Percentiles rank a stretch among this genome's conserved stretches.
Conservation (phyloP, 2,329 filamentous ascomycete genomes). For the Penicillium sp. region DNA sequence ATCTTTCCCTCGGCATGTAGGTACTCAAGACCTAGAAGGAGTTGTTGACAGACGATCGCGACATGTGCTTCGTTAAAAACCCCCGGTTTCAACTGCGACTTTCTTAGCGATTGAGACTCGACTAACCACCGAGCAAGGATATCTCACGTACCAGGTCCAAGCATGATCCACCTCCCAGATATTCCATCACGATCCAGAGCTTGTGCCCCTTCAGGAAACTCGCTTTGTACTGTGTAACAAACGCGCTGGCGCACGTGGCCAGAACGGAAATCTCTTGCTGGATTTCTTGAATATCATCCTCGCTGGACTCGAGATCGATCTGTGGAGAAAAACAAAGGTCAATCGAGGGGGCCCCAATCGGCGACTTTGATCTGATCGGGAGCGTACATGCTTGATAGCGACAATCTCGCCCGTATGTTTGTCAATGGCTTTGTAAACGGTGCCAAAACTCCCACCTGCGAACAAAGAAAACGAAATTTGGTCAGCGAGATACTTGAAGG, state of each 20-base stretch:
- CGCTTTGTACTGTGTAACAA: constrained; percentile 93
- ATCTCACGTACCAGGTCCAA: constrained; percentile 72
- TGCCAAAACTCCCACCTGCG: constrained; percentile 88
- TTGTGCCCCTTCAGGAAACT: constrained; percentile 96
- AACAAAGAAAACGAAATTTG: constrained; percentile 13
- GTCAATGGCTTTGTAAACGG: constrained; percentile 96
- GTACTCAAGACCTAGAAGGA: constrained; percentile 88
- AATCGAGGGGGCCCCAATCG: constrained; percentile 8
- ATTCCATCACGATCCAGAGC: constrained; percentile 99
- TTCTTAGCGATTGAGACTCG: constrained; percentile 20
- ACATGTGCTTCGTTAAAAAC: constrained; percentile 88
- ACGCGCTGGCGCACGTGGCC: constrained; percentile 90
- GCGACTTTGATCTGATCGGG: not conserved
- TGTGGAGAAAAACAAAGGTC: constrained; percentile 40
- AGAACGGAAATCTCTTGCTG: constrained; percentile 95
- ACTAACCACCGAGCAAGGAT: not conserved
- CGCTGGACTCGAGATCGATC: constrained; percentile 98
- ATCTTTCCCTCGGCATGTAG: constrained; percentile 93
- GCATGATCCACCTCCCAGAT: constrained; percentile 90
- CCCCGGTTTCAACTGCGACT: constrained; percentile 76
- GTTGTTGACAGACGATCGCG: constrained; percentile 89
- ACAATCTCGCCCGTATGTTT: constrained; percentile 87
- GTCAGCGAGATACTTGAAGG: constrained; percentile 19
- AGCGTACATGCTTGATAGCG: constrained; percentile 88
- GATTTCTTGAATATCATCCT: constrained; percentile 97